Conservation (phyloP, 2,329 filamentous ascomycete species). For the Beauveria scarabaeidicola region DNA sequence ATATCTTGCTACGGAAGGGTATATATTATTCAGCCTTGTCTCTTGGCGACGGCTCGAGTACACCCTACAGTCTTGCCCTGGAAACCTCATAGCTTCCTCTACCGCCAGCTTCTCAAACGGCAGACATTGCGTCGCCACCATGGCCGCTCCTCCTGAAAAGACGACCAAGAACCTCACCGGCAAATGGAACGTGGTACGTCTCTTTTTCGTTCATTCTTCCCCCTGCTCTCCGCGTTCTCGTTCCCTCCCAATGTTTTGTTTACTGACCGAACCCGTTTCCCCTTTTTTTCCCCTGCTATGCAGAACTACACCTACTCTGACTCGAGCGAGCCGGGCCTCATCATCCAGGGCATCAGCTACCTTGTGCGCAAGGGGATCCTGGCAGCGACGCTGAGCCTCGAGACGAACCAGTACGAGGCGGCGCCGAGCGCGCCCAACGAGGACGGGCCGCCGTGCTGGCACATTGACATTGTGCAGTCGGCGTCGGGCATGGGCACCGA, state of each 20-base stretch:
- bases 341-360: conserved; percentile 65
- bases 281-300: background rate
- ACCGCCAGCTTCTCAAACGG: background rate
- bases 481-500: conserved; percentile 61
- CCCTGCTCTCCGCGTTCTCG: background rate
- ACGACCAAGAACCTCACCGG: conserved; percentile 61
- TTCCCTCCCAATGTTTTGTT: background rate
- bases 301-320: conserved; percentile 72
- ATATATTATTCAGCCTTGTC: too few species aligned
- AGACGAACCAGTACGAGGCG: conserved; percentile 47
- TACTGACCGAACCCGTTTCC: background rate
- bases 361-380: conserved; percentile 63
- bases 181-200: conserved; percentile 58
- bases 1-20: too few species aligned
- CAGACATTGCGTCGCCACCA: conserved; percentile 28
- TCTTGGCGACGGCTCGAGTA: too few species aligned
- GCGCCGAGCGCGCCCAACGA: conserved; percentile 32
- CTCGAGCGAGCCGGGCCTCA: conserved; percentile 57
- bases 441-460: conserved; percentile 31
- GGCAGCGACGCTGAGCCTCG: conserved; percentile 59
- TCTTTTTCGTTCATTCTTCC: too few species aligned
- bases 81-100: too few species aligned
- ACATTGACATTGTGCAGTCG: conserved; percentile 66
- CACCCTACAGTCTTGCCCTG: too few species aligned
- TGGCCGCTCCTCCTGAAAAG: conserved; percentile 64